Percentiles rank a stretch among this genome's conserved stretches.
These are phyloP conservation scores for Lasiosphaeriaceae sp. DNA, from an alignment of 495 filamentous ascomycete species.

Conservation along the genomic window DNA sequence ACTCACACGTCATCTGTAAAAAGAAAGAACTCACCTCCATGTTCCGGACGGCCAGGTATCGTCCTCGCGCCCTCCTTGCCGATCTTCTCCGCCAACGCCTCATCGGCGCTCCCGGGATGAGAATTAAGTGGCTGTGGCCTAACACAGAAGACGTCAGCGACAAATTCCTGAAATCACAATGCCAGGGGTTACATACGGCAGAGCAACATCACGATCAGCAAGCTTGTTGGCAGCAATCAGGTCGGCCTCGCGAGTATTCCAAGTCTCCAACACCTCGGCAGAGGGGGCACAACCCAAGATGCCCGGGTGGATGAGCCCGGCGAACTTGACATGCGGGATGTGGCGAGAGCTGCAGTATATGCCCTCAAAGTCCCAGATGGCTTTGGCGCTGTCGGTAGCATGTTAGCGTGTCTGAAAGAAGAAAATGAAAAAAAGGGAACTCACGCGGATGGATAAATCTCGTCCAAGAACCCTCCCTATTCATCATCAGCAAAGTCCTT, in stretches of 20 bases:
- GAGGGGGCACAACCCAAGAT: constrained; percentile 91
- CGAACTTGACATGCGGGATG: constrained; percentile 83
- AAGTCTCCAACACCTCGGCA: constrained; percentile 57
- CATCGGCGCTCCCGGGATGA: constrained; percentile 65
- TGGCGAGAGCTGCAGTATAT: constrained; percentile 90
- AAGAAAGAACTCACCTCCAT: constrained; percentile 48
- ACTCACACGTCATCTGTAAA: not conserved
- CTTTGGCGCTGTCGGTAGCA: constrained; percentile 62
- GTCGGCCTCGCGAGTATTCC: constrained; percentile 79
- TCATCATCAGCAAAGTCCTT: not conserved
- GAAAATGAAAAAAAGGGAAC: not conserved
- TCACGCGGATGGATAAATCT: constrained; percentile 78
- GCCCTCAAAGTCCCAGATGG: constrained; percentile 97
- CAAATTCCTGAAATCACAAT: not conserved
- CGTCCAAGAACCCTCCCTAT: constrained; percentile 81
- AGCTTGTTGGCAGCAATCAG: constrained; percentile 65
- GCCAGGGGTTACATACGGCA: constrained; percentile 42
- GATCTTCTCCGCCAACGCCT: constrained; percentile 65
- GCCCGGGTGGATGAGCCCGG: constrained; percentile 91
- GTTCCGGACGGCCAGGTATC: constrained; percentile 71
- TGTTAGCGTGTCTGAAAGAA: not conserved
- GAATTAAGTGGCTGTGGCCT: constrained; percentile 62
- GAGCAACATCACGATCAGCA: constrained; percentile 70
- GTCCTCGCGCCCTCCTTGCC: constrained; percentile 85
- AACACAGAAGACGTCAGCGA: not conserved